A percentile compares a stretch with the other conserved stretches of the same genome.
Conservation (phyloP, 495 filamentous ascomycete genomes). For the Xylaria sp. region DNA sequence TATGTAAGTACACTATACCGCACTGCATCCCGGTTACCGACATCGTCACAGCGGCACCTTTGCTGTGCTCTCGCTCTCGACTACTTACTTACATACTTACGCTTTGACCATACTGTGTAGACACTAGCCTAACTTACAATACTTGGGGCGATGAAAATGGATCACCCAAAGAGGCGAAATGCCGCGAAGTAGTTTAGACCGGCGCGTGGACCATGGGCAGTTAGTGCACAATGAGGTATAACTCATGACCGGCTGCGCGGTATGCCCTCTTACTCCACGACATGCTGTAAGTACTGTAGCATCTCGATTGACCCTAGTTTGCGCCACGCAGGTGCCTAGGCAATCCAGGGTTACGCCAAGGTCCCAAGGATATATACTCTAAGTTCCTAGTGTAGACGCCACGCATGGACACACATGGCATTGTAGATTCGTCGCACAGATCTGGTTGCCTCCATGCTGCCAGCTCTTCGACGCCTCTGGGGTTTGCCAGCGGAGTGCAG, state of each 20-base stretch:
- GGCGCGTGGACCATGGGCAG: neutral
- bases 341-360: slow-evolving; percentile 18
- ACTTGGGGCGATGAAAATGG: neutral
- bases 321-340: slow-evolving; percentile 30
- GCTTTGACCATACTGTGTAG: too few species aligned
- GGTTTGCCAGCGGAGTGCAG: neutral
- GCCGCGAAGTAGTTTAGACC: neutral
- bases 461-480: slow-evolving; percentile 10
- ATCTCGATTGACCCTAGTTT: slow-evolving; percentile 31
- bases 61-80: slow-evolving; percentile 1
- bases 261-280: neutral
- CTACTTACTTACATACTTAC: neutral
- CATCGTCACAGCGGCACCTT: slow-evolving; percentile 20
- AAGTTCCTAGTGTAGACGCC: slow-evolving; percentile 26
- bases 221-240: neutral
- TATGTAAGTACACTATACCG: slow-evolving; percentile 3
- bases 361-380: slow-evolving; percentile 28
- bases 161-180: neutral
- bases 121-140: too few species aligned
- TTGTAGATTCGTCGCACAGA: slow-evolving; percentile 22
- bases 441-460: slow-evolving; percentile 24
- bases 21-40: slow-evolving; percentile 24
- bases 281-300: neutral
- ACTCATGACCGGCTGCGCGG: neutral
- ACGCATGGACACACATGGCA: slow-evolving; percentile 30